Conservation (phyloP, 1,284 basidiomycete genomes). For the Leccinum subrobustum region DNA sequence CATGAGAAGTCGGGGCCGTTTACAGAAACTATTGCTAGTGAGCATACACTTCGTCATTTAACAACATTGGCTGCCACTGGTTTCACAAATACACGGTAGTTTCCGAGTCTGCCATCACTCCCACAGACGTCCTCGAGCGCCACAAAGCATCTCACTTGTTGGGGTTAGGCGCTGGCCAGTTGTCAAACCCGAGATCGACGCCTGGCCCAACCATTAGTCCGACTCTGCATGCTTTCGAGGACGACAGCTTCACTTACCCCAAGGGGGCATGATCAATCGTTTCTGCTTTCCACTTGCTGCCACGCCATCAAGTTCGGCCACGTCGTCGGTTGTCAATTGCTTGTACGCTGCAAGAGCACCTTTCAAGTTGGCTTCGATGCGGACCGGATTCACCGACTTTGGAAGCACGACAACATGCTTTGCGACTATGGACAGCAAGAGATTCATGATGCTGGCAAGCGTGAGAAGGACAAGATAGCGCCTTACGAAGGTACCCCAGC, state of each 20-base stretch:
- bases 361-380: conserved; percentile 70
- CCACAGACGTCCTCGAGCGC: neutral
- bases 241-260: conserved; percentile 48
- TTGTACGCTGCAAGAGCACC: conserved; percentile 49
- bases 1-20: neutral
- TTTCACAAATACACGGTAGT: neutral
- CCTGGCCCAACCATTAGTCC: conserved; percentile 37
- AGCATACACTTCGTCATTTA: neutral
- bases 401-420: conserved; percentile 69
- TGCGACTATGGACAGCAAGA: conserved; percentile 41
- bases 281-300: conserved; percentile 73
- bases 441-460: conserved; percentile 3
- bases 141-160: conserved; percentile 8
- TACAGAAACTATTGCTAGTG: conserved; percentile 2
- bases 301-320: conserved; percentile 62
- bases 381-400: conserved; percentile 73
- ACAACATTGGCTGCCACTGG: neutral
- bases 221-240: neutral
- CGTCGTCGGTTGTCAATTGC: conserved; percentile 58
- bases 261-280: conserved; percentile 62
- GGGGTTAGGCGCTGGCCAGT: conserved; percentile 45
- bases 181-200: conserved; percentile 66
- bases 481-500: conserved; percentile 64
- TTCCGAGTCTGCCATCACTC: neutral
- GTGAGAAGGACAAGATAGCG: conserved; percentile 7